Base-by-base conservation (phyloP, 1,284 basidiomycete genomes). In the Filobasidium uniguttulatum region DNA sequence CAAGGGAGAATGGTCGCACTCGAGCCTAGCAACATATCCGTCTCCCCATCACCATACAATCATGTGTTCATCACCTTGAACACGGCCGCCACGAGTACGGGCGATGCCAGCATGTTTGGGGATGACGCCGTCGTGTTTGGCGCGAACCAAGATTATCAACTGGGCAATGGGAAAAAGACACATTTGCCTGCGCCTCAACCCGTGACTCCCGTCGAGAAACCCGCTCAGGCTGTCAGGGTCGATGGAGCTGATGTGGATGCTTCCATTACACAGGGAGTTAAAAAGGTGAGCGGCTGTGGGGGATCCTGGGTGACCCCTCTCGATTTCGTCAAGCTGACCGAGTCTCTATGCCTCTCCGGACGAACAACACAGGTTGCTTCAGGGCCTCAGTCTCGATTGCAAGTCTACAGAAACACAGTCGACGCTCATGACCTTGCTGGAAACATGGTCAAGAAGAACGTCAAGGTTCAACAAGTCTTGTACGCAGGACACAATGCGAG, bases 111-210 rank as follows among this genome's bases (percentile, higher is more conserved):
- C 0, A 57, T 60, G 19, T 74, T 71, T 49, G 74, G 73, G 2
- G 66, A 72, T 40, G 74, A 76, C 56, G 72, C 75, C n/a, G 70
- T 75, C 60, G 70, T 73, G 0, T 75, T 71, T 69, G 74, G 44
- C 62, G 81, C 44, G 73, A 73, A 2, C 83, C 81, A 80, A 81
- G 77, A 82, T 40, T 83, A 78, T 59, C 84, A 91, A 66, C 75
- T 91, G 5, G 91, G 90, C 4, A 90, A 81, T 55, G 86, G 86
- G 35, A 87, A 82, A 65, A 77, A 82, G 49, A 75, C 80, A 4
- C 87, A 83, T 61, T 61, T 82, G 7, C 76, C 84, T 0, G 71
- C 79, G 14, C 89, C 91, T 0, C 72, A 73, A 53, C 72, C 77
- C 58, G 62, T 78, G 12, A 70, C 71, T 9, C 66, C 71, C 0